Evolutionary conservation across 78 protist species (phyloP).

Genomic region (Dictyostelium firmibasis): DNA sequence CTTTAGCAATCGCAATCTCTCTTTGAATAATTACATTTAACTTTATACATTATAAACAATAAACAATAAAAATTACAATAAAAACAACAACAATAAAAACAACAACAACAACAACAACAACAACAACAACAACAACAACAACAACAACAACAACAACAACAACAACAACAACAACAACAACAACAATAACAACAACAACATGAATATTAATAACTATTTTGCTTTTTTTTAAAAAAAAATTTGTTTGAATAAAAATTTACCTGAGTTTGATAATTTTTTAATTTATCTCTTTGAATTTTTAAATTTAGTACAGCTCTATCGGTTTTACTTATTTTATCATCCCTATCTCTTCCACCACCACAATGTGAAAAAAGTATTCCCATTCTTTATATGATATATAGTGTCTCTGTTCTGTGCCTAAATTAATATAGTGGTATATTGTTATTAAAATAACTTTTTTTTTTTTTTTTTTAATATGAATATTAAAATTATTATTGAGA

Average conservation of each 20-base stretch:
- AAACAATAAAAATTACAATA: background rate
- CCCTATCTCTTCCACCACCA: conserved; percentile 3
- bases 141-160: background rate
- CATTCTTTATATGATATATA: background rate
- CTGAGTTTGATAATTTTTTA: conserved; percentile 56
- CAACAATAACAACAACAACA: too few relatives aligned
- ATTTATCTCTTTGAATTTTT: conserved; percentile 82
- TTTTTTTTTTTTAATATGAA: too few relatives aligned
- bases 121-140: background rate
- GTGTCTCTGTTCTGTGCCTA: too few relatives aligned
- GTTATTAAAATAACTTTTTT: background rate
- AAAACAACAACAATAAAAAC: background rate
- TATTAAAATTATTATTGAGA: background rate
- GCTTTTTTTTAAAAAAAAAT: too few relatives aligned
- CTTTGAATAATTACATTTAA: conserved; percentile 57
- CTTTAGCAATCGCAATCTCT: conserved; percentile 79
- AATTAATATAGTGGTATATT: background rate
- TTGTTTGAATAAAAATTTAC: background rate
- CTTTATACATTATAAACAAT: background rate
- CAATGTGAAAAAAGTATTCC: conserved; percentile 31
- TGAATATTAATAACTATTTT: too few relatives aligned
- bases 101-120: background rate
- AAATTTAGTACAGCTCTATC: conserved; percentile 85
- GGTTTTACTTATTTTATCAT: conserved; percentile 29
- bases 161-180: too few relatives aligned